These are phyloP conservation scores for Solanum paucissectum DNA, from an alignment of 257 asterid species.

Conservation along the genomic window DNA sequence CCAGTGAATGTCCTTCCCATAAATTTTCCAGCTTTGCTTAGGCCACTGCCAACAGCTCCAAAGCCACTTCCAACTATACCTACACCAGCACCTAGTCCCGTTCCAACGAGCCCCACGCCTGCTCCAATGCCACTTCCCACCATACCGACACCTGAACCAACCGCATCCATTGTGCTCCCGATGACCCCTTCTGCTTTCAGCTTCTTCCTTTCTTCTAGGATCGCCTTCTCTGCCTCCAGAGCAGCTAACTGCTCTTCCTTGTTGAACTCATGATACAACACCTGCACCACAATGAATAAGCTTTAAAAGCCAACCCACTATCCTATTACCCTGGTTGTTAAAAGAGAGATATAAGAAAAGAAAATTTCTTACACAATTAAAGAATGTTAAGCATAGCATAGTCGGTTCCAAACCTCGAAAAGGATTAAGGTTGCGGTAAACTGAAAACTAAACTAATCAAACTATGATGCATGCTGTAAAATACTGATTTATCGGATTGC, in stretches of 20 bases:
- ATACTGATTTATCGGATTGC: neutral
- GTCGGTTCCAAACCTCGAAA: neutral
- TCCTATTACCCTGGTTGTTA: neutral
- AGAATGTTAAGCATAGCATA: neutral
- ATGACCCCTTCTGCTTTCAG: constrained; percentile 85
- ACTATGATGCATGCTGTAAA: neutral
- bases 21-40: constrained; percentile 83
- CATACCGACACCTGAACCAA: constrained; percentile 54
- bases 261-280: constrained; percentile 66
- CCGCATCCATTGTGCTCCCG: constrained; percentile 97
- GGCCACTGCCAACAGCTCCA: constrained; percentile 77
- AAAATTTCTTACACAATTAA: neutral
- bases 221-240: constrained; percentile 73
- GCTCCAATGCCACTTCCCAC: constrained; percentile 64
- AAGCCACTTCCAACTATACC: constrained; percentile 73
- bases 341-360: neutral
- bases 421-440: neutral
- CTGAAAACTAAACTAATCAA: neutral
- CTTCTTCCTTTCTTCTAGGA: constrained; percentile 75
- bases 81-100: constrained; percentile 68
- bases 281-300: constrained; percentile 28
- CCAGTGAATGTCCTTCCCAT: constrained; percentile 76
- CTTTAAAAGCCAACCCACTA: neutral
- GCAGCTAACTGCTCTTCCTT: constrained; percentile 85
- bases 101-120: constrained; percentile 59